Evolutionary conservation across 169 alveolate species (phyloP), one percentile per base, ranked within the genome.

Genomic region (Theileria parva): DNA sequence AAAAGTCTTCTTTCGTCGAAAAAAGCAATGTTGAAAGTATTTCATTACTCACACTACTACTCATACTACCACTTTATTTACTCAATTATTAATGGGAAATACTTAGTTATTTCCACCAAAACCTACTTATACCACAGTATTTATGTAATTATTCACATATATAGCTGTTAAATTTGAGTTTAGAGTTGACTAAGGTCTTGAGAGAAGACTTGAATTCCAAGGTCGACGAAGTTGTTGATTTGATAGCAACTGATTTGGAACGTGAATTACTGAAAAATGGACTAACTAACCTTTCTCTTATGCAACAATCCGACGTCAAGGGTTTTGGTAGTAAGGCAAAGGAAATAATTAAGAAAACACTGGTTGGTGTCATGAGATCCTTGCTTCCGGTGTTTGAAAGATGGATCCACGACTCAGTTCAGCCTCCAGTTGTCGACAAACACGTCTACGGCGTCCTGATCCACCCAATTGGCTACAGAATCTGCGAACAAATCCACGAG

Each of bases 331-430:
- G 59, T n/a, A 65, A 65, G 28, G 69, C 79, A 19, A 85, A 85
- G 72, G 59, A 48, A 74, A 32, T 78, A 19, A 60, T 78, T 34
- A 85, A 85, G 87, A 68, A 25, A 27, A 81, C 79, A 30, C 69
- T 77, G 64, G 30, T 85, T 4, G 19, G 72, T 37, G 76, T 85
- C 63, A 19, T 65, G 75, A 85, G 74, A 76, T 78, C 74, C 70
- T 17, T 78, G 79, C n/a, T 85, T 19, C 91, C 91, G 59, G 48
- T 85, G 44, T 73, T 85, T 30, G 91, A 77, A 60, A 11, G 21
- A 53, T 77, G 86, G 86, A 74, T 85, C 63, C 81, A 75, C 60
- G 91, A 85, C 44, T 57, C 87, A 30, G 85, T 85, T 21, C 75
- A 72, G 84, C 91, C 91, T 19, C 91, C 91, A 37, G 79, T 72